Conservation (phyloP, 805 yeast species). For the Saccharomycopsis sp. region DNA sequence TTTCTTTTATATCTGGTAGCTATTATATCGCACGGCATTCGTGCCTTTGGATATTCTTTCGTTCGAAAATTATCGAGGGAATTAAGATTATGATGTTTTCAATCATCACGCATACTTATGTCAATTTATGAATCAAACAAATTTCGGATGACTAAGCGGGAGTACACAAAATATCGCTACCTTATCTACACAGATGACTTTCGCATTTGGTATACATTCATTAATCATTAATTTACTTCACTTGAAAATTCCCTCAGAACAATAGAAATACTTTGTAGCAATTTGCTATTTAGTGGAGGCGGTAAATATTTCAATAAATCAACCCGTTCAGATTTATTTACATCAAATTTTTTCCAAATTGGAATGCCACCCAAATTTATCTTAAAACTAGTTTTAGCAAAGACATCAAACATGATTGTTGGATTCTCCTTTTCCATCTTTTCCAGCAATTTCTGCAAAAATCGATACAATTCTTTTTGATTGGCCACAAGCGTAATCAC, state of each 20-base stretch:
- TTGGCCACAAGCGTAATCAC: constrained; percentile 13
- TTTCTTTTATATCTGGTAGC: neutral
- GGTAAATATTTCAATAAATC: constrained; percentile 2
- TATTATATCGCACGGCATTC: constrained; percentile 1
- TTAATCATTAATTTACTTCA: no score
- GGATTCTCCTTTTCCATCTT: constrained; percentile 15
- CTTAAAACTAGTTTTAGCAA: constrained; percentile 4
- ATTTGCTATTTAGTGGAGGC: no score
- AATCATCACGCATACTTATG: no score
- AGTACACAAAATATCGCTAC: no score
- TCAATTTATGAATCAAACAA: no score
- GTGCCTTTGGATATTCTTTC: neutral
- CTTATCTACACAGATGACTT: no score
- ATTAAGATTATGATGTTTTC: no score
- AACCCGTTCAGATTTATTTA: constrained; percentile 2
- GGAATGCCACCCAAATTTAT: constrained; percentile 15
- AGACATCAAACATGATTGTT: constrained; percentile 4
- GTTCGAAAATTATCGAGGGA: no score
- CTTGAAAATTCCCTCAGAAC: no score
- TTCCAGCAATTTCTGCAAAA: constrained; percentile 14
- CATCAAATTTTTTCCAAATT: constrained; percentile 8
- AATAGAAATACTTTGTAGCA: no score
- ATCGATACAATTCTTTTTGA: constrained; percentile 6
- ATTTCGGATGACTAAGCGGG: no score
- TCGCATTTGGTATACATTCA: no score